Conservation (phyloP, 352 stramenopile genomes). For the Globisporangium middletonii region DNA sequence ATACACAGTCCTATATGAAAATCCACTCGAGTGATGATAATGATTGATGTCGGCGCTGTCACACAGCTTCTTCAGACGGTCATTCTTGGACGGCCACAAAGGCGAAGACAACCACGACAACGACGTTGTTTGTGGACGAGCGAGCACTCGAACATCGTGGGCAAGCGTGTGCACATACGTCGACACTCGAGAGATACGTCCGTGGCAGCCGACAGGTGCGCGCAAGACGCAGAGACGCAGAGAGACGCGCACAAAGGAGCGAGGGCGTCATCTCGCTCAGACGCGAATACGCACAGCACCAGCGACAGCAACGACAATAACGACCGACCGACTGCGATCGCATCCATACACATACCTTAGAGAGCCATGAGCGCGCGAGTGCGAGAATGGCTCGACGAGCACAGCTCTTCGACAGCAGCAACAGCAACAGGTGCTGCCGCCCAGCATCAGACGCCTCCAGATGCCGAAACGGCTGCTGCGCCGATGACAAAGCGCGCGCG, state of each 20-base stretch:
- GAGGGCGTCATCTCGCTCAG: neutral
- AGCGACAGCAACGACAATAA: neutral
- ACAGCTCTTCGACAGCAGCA: neutral
- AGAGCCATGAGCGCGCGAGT: constrained; percentile 5
- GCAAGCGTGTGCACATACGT: too few relatives aligned
- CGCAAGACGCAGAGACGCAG: neutral
- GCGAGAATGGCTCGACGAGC: constrained; percentile 8
- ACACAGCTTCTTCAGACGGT: too few relatives aligned
- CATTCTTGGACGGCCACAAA: too few relatives aligned
- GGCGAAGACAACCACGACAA: neutral
- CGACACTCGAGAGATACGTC: too few relatives aligned
- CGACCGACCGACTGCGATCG: neutral
- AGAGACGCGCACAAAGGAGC: neutral
- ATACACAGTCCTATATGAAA: too few relatives aligned
- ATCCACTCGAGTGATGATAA: too few relatives aligned
- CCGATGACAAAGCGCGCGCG: constrained; percentile 21
- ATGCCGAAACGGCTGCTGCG: neutral
- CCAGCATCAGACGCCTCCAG: neutral
- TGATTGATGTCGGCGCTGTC: too few relatives aligned
- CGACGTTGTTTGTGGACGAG: neutral
- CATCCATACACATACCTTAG: neutral
- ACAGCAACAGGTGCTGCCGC: constrained; percentile 1
- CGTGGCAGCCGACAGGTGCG: too few relatives aligned
- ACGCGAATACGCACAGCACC: too few relatives aligned
- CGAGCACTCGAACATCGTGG: too few relatives aligned